Evolutionary conservation across 192 early-diverging fungal species (phyloP), one percentile per base, ranked within the genome.

Genomic region (Coemansia sp.): DNA sequence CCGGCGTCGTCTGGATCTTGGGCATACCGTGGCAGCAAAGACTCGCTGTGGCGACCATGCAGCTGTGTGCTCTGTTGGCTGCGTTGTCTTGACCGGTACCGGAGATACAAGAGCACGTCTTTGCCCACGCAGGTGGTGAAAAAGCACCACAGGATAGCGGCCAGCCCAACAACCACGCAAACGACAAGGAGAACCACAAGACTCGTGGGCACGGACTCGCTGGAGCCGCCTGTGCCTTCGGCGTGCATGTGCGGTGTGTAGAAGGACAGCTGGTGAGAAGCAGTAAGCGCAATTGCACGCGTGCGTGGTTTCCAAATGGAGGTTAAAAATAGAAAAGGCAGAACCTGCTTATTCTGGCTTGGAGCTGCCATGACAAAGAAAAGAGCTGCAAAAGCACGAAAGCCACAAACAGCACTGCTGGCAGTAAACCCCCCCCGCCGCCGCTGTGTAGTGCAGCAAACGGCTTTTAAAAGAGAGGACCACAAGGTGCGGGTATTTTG

Each of bases 121-220:
- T 34, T 63, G 46, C 82, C 82, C 2, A 79, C 35, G 31, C 82
- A 84, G 2, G 82, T 79, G 26, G 77, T 79, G 15, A 84, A 62
- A 39, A 84, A 84, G 48, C 82, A 84, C 82, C 82, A 84, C 10
- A 69, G 45, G 37, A 84, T 66, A 9, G 77, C 82, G 8, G 72
- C 49, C 20, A 79, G 4, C 0, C 77, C 62, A 18, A 84, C 77
- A 40, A 84, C 29, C n/a, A 72, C 48, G 35, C 73, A 68, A 18
- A 84, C 67, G 0, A 76, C 65, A 12, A 84, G 59, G 1, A 84
- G 58, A 18, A 65, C 66, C 15, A 84, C 30, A 25, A 84, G 62
- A 40, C 74, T 77, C 7, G 68, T 70, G 3, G 78, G 72, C 9
- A 72, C 26, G 15, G 48, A 51, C 23, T 15, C 48, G 1, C 26